Evolutionary conservation across 805 yeast genomes (phyloP).

Genomic region (Lipomyces mesembrius): DNA sequence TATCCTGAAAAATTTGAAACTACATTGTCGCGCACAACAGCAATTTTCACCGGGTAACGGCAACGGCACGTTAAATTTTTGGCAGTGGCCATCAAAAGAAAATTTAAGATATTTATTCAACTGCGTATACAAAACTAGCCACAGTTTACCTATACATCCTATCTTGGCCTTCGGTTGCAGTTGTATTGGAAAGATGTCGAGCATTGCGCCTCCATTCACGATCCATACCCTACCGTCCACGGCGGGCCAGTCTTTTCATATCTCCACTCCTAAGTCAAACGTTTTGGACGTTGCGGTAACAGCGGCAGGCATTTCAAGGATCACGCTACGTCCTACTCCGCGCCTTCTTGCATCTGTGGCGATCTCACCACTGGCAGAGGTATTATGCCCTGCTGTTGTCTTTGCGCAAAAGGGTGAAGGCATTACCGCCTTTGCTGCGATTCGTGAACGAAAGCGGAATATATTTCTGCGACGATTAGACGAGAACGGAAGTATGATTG

Average conservation of each 20-base stretch:
- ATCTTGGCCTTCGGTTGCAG: not conserved
- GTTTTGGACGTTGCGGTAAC: constrained; percentile 31
- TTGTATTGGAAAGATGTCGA: constrained; percentile 15
- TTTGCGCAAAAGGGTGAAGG: constrained; percentile 7
- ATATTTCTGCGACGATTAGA: constrained; percentile 23
- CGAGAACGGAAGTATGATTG: constrained; percentile 22
- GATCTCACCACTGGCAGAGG: constrained; percentile 32
- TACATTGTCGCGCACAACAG: too few relatives aligned
- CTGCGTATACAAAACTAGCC: not conserved
- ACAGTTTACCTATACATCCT: not conserved
- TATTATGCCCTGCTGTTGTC: constrained; percentile 31
- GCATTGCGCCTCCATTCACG: constrained; percentile 27
- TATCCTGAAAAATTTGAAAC: too few relatives aligned
- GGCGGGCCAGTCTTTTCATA: constrained; percentile 11
- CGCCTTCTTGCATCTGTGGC: constrained; percentile 32
- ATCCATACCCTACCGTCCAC: constrained; percentile 22
- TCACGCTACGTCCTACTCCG: constrained; percentile 30
- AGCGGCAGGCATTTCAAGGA: constrained; percentile 27
- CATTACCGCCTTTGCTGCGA: constrained; percentile 23
- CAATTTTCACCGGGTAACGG: not conserved
- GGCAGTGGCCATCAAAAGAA: too few relatives aligned
- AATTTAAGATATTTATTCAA: too few relatives aligned
- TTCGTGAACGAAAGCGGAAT: constrained; percentile 24
- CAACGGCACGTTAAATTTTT: too few relatives aligned
- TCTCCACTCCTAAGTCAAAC: constrained; percentile 28